Evolutionary conservation across 2,329 filamentous ascomycete species (phyloP).

Genomic region (Ascochyta koolunga): DNA sequence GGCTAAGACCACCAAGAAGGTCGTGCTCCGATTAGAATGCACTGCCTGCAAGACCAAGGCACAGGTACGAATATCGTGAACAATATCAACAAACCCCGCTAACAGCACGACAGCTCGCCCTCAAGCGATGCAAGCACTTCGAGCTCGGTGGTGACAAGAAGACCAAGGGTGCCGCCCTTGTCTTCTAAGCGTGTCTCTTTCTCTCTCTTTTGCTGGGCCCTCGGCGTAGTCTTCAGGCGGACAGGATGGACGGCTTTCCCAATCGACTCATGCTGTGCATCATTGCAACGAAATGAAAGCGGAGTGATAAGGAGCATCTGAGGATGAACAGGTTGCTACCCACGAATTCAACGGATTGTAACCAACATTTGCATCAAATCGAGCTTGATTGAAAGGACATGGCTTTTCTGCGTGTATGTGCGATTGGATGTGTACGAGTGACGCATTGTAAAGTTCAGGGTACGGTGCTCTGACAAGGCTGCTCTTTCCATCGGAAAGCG

Average conservation of each 20-base stretch:
- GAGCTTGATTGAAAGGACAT: conserved; percentile 46
- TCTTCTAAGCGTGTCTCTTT: conserved; percentile 81
- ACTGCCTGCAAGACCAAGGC: conserved; percentile 76
- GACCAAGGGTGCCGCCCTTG: conserved; percentile 99
- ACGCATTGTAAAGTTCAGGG: neutral
- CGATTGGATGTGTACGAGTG: neutral
- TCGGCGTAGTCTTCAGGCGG: conserved; percentile 48
- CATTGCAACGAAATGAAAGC: conserved; percentile 36
- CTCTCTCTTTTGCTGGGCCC: conserved; percentile 49
- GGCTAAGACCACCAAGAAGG: conserved; percentile 99
- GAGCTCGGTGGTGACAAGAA: conserved; percentile 99
- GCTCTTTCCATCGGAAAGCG: neutral
- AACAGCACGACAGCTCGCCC: conserved; percentile 77
- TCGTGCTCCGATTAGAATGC: conserved; percentile 98
- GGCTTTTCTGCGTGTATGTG: neutral
- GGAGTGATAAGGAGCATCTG: conserved; percentile 35
- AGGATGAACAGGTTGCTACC: conserved; percentile 42
- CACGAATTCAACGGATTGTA: conserved; percentile 47
- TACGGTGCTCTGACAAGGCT: too few relatives aligned
- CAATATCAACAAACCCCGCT: conserved; percentile 5
- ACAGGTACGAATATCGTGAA: conserved; percentile 30
- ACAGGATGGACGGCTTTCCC: conserved; percentile 43
- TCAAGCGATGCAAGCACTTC: conserved; percentile 99
- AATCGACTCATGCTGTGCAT: conserved; percentile 43
- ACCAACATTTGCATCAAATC: conserved; percentile 50